Evolutionary conservation across 129 eudicot species (phyloP), one percentile per base, ranked within the genome.

Genomic region (Glebionis coronaria): DNA sequence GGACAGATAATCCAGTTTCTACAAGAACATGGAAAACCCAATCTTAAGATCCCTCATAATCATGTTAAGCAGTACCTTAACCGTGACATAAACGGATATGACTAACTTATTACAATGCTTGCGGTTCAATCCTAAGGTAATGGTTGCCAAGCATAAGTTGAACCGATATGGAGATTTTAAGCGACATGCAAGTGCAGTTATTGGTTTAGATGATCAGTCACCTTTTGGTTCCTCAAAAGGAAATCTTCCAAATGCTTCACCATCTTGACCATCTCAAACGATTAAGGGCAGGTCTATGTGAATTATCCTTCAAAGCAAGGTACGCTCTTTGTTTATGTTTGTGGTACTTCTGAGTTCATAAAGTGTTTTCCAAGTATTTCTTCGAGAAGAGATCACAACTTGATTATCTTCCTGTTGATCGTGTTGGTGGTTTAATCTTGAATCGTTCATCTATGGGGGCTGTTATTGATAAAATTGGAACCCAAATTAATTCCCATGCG

Each of bases 331-430:
- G 53, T 40, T 62, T 42, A 15, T 19, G n/a, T n/a, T n/a, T n/a
- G n/a, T n/a, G n/a, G n/a, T n/a, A n/a, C n/a, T n/a, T n/a, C n/a
- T n/a, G n/a, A n/a, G 52, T 15, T 46, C 14, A 46, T 46, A 46
- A 90, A 90, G 67, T 86, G 81, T 78, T 90, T 90, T 65, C 97
- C 97, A 2, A 76, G 81, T 79, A 86, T 83, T 63, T 83, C 94
- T 29, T 83, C 90, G 49, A 80, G 87, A 90, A 84, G 74, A 82
- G 97, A 82, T 86, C 95, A 25, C 79, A 88, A 65, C 73, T 81
- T n/a, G 97, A 90, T 67, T 78, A 69, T 65, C 47, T 82, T 42
- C 75, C 94, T 68, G 81, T 80, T 44, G 96, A 89, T 18, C 87
- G 94, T 44, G 61, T 94, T 61, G 81, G 42, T 71, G 76, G 80